Percentiles rank a stretch among this genome's conserved stretches.
phyloP scores from a whole-genome alignment of 257 asterid species.

The Solanum etuberosum region DNA sequence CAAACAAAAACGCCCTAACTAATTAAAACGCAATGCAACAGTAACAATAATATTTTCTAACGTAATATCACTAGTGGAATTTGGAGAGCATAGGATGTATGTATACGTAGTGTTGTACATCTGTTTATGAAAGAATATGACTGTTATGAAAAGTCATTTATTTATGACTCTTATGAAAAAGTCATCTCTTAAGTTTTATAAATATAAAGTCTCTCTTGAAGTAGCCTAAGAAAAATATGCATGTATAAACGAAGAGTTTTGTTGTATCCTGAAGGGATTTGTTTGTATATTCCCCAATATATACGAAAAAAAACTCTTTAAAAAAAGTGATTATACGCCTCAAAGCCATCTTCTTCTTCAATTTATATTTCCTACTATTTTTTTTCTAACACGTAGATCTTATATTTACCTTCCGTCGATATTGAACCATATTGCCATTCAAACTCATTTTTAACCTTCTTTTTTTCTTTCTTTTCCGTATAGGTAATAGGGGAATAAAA shows the following conservation, averaged over 20 bases:
- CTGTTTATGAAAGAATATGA: too few species aligned
- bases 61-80: too few species aligned
- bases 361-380: too few species aligned
- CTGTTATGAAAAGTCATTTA: too few species aligned
- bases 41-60: too few species aligned
- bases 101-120: too few species aligned
- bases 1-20: neutral
- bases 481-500: neutral
- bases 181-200: neutral
- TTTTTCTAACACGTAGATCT: neutral
- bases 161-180: neutral
- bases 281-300: too few species aligned
- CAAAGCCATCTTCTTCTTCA: neutral
- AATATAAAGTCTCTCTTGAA: neutral
- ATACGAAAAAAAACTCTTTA: neutral
- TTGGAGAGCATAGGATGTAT: fast-evolving
- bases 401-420: too few species aligned
- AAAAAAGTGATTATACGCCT: too few species aligned
- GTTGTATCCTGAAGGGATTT: neutral
- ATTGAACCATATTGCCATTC: neutral
- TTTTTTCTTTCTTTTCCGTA: neutral
- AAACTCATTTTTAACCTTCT: neutral
- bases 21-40: neutral
- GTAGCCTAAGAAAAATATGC: neutral
- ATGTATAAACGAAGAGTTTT: neutral